Percentiles rank a stretch among this genome's conserved stretches.
Evolutionary conservation across 306 rosid species (phyloP).

Genomic region (Prunus dulcis): DNA sequence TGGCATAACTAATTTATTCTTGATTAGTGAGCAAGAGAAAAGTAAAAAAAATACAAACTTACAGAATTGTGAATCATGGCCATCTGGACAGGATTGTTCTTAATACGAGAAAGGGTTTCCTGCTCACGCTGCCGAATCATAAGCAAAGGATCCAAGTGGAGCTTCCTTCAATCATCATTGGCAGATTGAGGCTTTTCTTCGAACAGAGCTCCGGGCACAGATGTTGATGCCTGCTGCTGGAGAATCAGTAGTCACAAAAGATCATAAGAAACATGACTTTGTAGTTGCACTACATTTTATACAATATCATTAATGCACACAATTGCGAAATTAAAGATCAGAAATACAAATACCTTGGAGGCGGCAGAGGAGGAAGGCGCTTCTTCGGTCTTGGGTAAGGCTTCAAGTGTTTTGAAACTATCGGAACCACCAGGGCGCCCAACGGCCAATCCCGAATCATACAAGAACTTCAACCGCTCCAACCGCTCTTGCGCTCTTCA

Average conservation of each 20-base stretch:
- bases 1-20: background rate
- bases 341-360: conserved; percentile 34
- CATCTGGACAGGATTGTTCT: conserved; percentile 92
- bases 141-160: conserved; percentile 91
- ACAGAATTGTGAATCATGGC: conserved; percentile 84
- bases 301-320: background rate
- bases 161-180: conserved; percentile 93
- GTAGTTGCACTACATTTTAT: background rate
- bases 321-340: background rate
- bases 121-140: conserved; percentile 95
- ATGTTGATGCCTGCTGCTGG: conserved; percentile 33
- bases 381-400: conserved; percentile 47
- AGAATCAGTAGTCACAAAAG: background rate
- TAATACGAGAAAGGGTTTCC: conserved; percentile 69
- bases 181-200: conserved; percentile 93
- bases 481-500: conserved; percentile 71
- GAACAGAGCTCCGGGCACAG: conserved; percentile 76
- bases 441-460: conserved; percentile 85
- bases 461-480: conserved; percentile 86
- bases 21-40: background rate
- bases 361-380: conserved; percentile 47
- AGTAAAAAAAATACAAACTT: conserved; percentile 18
- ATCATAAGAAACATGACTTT: background rate
- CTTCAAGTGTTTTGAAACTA: conserved; percentile 73
- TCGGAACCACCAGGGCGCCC: conserved; percentile 61